A percentile compares a stretch with the other conserved stretches of the same genome.
Conservation (phyloP, 2,329 filamentous ascomycete genomes). For the Beauveria scarabaeidicola region DNA sequence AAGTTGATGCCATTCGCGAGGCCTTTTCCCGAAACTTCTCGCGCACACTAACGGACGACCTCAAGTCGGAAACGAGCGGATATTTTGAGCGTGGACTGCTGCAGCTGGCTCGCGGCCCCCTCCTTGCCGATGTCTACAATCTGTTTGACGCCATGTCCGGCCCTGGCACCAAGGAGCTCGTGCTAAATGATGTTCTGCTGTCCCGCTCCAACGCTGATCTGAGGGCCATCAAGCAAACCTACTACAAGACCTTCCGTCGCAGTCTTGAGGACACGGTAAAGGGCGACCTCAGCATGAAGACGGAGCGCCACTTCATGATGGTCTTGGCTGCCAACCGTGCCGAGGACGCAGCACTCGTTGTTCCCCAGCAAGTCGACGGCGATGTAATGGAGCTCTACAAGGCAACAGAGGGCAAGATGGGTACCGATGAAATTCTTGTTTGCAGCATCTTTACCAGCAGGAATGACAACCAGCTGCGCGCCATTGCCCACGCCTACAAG, state of each 20-base stretch:
- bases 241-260: slow-evolving; percentile 57
- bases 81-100: slow-evolving; percentile 69
- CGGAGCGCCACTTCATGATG: slow-evolving; percentile 75
- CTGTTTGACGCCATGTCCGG: slow-evolving; percentile 68
- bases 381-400: slow-evolving; percentile 71
- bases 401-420: slow-evolving; percentile 64
- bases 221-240: slow-evolving; percentile 73
- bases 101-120: slow-evolving; percentile 68
- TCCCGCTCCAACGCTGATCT: slow-evolving; percentile 81
- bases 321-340: slow-evolving; percentile 65
- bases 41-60: slow-evolving; percentile 64
- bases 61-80: slow-evolving; percentile 67
- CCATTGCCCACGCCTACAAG: slow-evolving; percentile 68
- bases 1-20: slow-evolving; percentile 59
- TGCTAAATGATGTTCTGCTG: slow-evolving; percentile 81
- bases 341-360: slow-evolving; percentile 69
- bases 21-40: slow-evolving; percentile 57
- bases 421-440: slow-evolving; percentile 67
- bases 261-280: slow-evolving; percentile 65
- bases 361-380: slow-evolving; percentile 62
- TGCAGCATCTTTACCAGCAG: slow-evolving; percentile 69
- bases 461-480: slow-evolving; percentile 76
- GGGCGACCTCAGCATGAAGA: slow-evolving; percentile 77
- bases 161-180: slow-evolving; percentile 73
- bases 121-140: slow-evolving; percentile 65